Base-by-base conservation (phyloP, 1,139 yeast species). In the Pichia sp. region DNA sequence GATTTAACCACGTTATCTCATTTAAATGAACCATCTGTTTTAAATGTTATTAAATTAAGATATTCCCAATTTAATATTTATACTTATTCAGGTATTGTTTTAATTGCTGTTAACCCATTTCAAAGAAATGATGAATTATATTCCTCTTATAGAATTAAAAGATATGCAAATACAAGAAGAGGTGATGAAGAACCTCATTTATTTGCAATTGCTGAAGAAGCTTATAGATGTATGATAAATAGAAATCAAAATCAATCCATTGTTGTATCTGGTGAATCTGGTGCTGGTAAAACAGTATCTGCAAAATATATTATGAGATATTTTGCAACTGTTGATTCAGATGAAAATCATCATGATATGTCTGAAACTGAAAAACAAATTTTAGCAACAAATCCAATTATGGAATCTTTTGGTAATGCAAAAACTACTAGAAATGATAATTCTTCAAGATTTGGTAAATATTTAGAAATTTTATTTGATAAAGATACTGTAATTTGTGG, bases 391-490 rank as follows among this genome's bases (percentile, higher is more conserved):
- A 92, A 92, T 65, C 98, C 98, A 5, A 92, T 92, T 59, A 89
- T 92, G 94, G 98, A 92, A 70, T 95, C 97, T 1, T 92, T 92
- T 67, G 98, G 98, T 75, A 92, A 92, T 66, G 97, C 98, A 11
- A 92, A 92, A 67, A 92, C 98, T 4, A 89, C 96, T 3, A 81
- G 98, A 72, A 92, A 92, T 65, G 97, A 92, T 68, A 92, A 92
- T 68, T 92, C 97, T 39, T 90, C 97, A 26, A 83, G 98, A 66
- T 92, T 92, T 65, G 98, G 98, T 64, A 92, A 92, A 67, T 92
- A 92, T 65, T 75, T 92, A 62, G 97, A 92, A 68, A 92, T 92
- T 58, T 72, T 88, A 58, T 92, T 92, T 64, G 85, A 89, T 66
- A 68, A 75, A 37, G 65, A 77, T 33, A 80, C 86, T 11, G 79